Conservation (phyloP, 2,329 filamentous ascomycete genomes). For the Neofusicoccum ribis region DNA sequence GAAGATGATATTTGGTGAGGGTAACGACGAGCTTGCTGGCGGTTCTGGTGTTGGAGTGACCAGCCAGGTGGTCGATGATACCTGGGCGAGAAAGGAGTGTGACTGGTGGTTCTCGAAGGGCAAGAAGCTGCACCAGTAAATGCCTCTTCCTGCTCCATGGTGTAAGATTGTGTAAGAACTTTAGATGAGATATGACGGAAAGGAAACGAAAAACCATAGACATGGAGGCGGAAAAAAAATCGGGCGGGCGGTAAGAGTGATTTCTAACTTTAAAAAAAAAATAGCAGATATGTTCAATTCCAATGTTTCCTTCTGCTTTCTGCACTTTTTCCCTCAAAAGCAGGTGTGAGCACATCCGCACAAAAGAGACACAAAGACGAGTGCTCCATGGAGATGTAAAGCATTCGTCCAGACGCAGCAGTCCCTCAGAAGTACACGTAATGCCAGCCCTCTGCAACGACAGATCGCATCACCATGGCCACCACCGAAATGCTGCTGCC, state of each 20-base stretch:
- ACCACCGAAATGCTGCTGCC: too few relatives aligned
- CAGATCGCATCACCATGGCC: too few relatives aligned
- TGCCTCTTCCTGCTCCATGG: too few relatives aligned
- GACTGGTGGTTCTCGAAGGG: constrained; percentile 63
- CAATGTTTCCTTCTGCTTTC: neutral
- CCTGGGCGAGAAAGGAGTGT: constrained; percentile 52
- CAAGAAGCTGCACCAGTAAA: constrained; percentile 25
- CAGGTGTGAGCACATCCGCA: neutral
- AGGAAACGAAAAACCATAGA: neutral
- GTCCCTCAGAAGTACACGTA: too few relatives aligned
- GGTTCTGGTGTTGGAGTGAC: constrained; percentile 43
- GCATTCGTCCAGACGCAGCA: too few relatives aligned
- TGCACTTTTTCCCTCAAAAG: neutral
- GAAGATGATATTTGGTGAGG: constrained; percentile 58
- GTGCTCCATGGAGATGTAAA: too few relatives aligned
- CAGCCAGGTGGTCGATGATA: constrained; percentile 46
- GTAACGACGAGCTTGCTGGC: constrained; percentile 57
- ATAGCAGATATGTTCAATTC: neutral
- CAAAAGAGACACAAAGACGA: neutral
- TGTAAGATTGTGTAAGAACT: too few relatives aligned
- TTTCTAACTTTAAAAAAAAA: neutral
- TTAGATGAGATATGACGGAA: neutral
- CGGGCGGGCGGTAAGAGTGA: too few relatives aligned
- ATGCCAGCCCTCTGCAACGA: too few relatives aligned
- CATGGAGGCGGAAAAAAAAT: neutral